Percentiles rank a stretch among this genome's conserved stretches.
These are phyloP conservation scores for Blastomyces emzantsi DNA, from an alignment of 2,329 filamentous ascomycete species.

Conservation along the genomic window DNA sequence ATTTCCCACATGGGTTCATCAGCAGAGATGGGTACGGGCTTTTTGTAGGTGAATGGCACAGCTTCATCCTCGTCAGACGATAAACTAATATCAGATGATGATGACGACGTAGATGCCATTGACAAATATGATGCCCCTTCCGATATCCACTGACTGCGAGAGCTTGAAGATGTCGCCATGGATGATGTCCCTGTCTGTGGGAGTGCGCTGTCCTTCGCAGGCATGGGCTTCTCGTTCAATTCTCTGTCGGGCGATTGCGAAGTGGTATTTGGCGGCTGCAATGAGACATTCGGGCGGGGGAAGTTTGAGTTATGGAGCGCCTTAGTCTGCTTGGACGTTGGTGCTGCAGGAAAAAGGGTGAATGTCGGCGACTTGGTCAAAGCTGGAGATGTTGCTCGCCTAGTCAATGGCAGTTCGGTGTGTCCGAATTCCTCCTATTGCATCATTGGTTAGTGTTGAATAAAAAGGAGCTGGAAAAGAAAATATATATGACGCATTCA, in stretches of 20 bases:
- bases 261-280: slow-evolving; percentile 21
- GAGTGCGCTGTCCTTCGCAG: neutral
- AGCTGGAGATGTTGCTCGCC: slow-evolving; percentile 31
- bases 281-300: slow-evolving; percentile 22
- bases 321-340: slow-evolving; percentile 25
- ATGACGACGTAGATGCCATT: slow-evolving; percentile 8
- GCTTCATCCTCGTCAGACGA: slow-evolving; percentile 11
- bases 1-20: slow-evolving; percentile 16
- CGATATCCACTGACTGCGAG: slow-evolving; percentile 4
- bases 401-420: slow-evolving; percentile 18
- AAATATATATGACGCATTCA: slow-evolving; percentile 20
- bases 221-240: neutral
- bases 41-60: slow-evolving; percentile 10
- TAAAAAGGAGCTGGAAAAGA: neutral
- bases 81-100: slow-evolving; percentile 4
- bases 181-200: neutral
- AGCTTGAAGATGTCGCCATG: slow-evolving; percentile 5
- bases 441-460: neutral
- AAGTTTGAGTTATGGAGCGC: slow-evolving; percentile 13
- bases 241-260: slow-evolving; percentile 9
- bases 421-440: slow-evolving; percentile 13
- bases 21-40: slow-evolving; percentile 6
- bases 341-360: slow-evolving; percentile 31
- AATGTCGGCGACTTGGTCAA: slow-evolving; percentile 30
- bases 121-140: slow-evolving; percentile 10